These are phyloP conservation scores for Tricholoma bakamatsutake DNA, from an alignment of 768 basidiomycete species.

Conservation along the genomic window DNA sequence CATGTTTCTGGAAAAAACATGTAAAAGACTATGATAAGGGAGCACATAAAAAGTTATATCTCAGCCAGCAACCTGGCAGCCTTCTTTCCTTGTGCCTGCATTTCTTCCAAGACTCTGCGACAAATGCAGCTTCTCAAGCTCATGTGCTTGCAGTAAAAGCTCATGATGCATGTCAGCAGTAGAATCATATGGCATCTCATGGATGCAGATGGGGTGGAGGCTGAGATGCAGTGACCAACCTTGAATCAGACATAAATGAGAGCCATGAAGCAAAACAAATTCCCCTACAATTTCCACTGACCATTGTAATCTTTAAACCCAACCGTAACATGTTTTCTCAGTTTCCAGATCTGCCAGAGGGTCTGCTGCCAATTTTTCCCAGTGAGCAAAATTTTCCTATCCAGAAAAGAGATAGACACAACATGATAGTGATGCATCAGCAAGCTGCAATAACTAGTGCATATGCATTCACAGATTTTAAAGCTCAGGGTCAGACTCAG, in stretches of 20 bases:
- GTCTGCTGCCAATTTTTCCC: conserved; percentile 21
- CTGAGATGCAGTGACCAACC: no score
- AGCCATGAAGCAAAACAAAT: no score
- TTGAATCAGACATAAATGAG: no score
- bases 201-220: conserved; percentile 42
- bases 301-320: conserved; percentile 25
- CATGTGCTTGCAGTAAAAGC: conserved; percentile 62
- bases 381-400: conserved; percentile 1
- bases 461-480: conserved; percentile 38
- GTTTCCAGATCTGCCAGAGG: conserved; percentile 21
- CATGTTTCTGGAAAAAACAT: conserved; percentile 47
- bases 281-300: no score
- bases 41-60: conserved; percentile 30
- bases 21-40: not conserved
- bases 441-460: conserved; percentile 27
- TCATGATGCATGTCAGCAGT: conserved; percentile 65
- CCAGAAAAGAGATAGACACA: no score
- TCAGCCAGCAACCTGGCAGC: conserved; percentile 59
- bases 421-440: conserved; percentile 8
- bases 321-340: conserved; percentile 4
- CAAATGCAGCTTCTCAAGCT: conserved; percentile 55
- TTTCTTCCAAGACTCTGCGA: conserved; percentile 39
- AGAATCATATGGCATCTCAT: conserved; percentile 73
- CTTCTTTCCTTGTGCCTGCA: conserved; percentile 57
- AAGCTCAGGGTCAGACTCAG: conserved; percentile 34